Evolutionary conservation across 768 basidiomycete genomes (phyloP).

Genomic region (Xerocomellus amylosporus): DNA sequence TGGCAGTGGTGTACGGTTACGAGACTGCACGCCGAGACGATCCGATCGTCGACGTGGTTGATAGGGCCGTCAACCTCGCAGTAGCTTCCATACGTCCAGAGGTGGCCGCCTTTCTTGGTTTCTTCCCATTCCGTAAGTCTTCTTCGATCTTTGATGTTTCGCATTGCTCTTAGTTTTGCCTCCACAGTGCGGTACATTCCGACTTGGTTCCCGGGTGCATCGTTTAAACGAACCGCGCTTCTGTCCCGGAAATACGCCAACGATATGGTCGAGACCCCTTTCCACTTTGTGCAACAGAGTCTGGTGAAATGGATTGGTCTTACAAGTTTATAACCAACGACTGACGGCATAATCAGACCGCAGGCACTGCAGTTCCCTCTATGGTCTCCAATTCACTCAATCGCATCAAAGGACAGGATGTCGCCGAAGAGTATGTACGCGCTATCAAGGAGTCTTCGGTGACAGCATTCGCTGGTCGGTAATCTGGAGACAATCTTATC

Average conservation of each 20-base stretch:
- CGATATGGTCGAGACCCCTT: constrained; percentile 31
- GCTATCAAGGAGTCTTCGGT: constrained; percentile 30
- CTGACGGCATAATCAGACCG: constrained; percentile 12
- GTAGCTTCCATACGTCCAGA: constrained; percentile 24
- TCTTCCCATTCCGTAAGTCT: constrained; percentile 35
- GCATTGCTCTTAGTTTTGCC: neutral
- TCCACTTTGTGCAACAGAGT: constrained; percentile 30
- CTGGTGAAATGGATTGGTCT: constrained; percentile 25
- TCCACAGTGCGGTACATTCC: constrained; percentile 36
- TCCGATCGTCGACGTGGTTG: constrained; percentile 25
- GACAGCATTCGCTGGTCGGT: constrained; percentile 31
- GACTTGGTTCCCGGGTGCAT: constrained; percentile 40
- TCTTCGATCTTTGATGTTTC: neutral
- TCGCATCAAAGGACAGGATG: constrained; percentile 6
- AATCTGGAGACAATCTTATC: neutral
- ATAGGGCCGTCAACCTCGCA: constrained; percentile 24
- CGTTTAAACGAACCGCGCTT: constrained; percentile 32
- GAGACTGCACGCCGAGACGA: constrained; percentile 25
- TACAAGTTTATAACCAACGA: neutral
- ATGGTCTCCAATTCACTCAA: constrained; percentile 28
- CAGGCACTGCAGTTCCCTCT: constrained; percentile 24
- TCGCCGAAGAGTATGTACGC: constrained; percentile 5
- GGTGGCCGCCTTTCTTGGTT: constrained; percentile 36
- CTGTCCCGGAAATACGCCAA: constrained; percentile 19
- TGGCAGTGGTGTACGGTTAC: constrained; percentile 33